Evolutionary conservation across 805 yeast species (phyloP), one percentile per base, ranked within the genome.

Genomic region (Vanderwaltozyma yarrowii): DNA sequence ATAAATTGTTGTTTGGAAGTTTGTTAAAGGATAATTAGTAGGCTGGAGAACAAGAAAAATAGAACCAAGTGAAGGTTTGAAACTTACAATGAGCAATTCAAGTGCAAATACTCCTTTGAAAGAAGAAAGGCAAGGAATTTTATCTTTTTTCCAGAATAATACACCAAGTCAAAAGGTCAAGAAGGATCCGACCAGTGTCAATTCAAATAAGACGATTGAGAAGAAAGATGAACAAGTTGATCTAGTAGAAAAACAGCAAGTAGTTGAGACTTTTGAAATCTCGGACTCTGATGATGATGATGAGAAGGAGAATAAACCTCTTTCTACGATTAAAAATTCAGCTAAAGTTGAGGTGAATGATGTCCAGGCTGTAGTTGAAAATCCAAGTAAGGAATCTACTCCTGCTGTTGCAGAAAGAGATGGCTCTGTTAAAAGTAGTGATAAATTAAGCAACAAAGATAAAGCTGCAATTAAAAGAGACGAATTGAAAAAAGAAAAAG

Each of bases 61-160:
- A n/a, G n/a, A n/a, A n/a, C n/a, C n/a, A n/a, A n/a, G n/a, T n/a
- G n/a, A n/a, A n/a, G n/a, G n/a, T n/a, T n/a, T n/a, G n/a, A n/a
- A n/a, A n/a, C n/a, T n/a, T n/a, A n/a, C n/a, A n/a, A n/a, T n/a
- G n/a, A n/a, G n/a, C n/a, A n/a, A n/a, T n/a, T n/a, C 18, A 15
- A 15, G 27, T 30, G 32, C 16, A 17, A 20, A 34, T 16, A 24
- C n/a, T 11, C 27, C 27, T 24, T 9, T 11, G 4, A 24, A 11
- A 13, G 13, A 11, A 4, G n/a, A 24, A 10, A 24, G 13, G n/a
- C 27, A 24, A 24, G 27, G 58, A 8, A 54, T 51, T 19, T 33
- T 51, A 18, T 47, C 57, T 3, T 54, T 51, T 30, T 52, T 54
- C 26, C 55, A 51, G 35, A 44, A 41, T 32, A 42, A 21, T 8